Evolutionary conservation across 2,329 filamentous ascomycete species (phyloP).

Genomic region (Diaporthe velutina): DNA sequence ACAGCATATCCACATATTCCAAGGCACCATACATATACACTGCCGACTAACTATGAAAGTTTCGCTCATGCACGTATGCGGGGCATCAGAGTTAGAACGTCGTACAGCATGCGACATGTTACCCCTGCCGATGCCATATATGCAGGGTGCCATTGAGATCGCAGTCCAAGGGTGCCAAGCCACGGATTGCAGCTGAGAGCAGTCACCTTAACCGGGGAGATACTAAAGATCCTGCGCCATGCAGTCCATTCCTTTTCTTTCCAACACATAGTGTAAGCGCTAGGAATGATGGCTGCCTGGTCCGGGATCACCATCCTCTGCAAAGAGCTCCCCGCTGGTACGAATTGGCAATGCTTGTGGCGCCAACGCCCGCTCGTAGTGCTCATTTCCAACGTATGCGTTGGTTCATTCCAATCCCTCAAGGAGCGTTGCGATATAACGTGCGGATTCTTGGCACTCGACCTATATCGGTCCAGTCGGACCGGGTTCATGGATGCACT

Average conservation of each 20-base stretch:
- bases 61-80: neutral
- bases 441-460: neutral
- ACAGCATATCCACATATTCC: no score
- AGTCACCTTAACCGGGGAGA: neutral
- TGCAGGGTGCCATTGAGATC: neutral
- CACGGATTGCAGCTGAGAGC: neutral
- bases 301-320: neutral
- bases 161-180: neutral
- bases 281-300: neutral
- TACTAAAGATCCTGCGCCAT: neutral
- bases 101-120: neutral
- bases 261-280: neutral
- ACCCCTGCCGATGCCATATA: neutral
- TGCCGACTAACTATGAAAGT: neutral
- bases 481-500: neutral
- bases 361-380: neutral
- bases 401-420: neutral
- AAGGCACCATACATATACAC: no score
- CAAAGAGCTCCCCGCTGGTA: neutral
- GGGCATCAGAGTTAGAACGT: neutral
- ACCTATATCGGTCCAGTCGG: neutral
- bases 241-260: neutral
- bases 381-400: neutral
- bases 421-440: neutral
- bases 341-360: neutral